These are phyloP conservation scores for Dissoconium aciculare DNA, from an alignment of 2,329 filamentous ascomycete species.

Conservation along the genomic window DNA sequence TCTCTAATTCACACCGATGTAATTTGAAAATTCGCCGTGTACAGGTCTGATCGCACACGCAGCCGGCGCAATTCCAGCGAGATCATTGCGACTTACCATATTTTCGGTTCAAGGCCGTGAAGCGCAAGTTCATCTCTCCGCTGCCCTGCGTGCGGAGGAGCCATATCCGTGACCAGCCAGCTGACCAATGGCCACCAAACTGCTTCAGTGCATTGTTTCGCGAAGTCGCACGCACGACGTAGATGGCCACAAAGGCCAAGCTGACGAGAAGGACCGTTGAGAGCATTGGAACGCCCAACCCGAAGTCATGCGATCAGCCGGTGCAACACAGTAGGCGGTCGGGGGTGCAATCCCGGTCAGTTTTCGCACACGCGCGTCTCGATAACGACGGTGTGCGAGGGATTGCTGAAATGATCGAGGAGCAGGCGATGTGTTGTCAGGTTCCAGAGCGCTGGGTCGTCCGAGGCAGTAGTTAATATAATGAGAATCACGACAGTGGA, in stretches of 20 bases:
- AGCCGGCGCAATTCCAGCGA: constrained; percentile 7
- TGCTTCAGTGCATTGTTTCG: constrained; percentile 21
- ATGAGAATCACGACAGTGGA: no score
- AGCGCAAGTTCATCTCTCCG: constrained; percentile 26
- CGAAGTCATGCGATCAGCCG: no score
- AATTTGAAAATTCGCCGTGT: no score
- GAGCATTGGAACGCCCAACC: constrained; percentile 15
- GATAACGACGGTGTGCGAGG: no score
- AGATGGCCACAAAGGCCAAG: constrained; percentile 14
- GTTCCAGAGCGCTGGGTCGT: no score
- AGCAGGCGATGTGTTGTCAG: no score
- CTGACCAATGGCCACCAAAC: constrained; percentile 26
- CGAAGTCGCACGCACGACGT: constrained; percentile 16
- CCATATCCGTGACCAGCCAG: constrained; percentile 27
- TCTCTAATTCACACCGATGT: not conserved
- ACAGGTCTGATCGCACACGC: no score
- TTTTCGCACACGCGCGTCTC: no score
- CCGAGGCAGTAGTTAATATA: no score
- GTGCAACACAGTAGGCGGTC: not conserved
- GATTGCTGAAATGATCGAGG: no score
- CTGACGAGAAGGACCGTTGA: constrained; percentile 11
- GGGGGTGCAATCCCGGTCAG: no score
- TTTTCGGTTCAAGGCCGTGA: constrained; percentile 24
- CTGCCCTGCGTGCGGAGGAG: constrained; percentile 23
- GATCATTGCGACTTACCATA: constrained; percentile 22